A percentile compares a stretch with the other conserved stretches of the same genome.
phyloP scores from a whole-genome alignment of 2,329 filamentous ascomycete species.

The Sporothrix phasma region DNA sequence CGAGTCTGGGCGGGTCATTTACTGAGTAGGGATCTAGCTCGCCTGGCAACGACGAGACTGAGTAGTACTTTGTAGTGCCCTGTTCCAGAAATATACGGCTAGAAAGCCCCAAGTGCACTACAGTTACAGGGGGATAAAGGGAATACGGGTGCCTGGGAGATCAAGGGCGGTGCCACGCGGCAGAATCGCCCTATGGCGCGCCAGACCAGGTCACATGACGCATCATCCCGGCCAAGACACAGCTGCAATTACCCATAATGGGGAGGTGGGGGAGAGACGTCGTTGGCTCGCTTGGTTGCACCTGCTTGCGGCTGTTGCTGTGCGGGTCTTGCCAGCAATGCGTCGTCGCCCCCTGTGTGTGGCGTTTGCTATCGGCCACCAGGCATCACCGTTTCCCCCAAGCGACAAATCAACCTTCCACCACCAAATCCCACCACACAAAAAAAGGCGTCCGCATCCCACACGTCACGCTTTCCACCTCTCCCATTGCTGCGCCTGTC shows the following conservation, averaged over 20 bases:
- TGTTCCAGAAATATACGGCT: background rate
- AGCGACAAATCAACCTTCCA: background rate
- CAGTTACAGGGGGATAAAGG: background rate
- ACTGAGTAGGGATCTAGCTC: no score
- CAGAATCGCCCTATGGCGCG: slow-evolving; percentile 5
- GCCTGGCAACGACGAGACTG: no score
- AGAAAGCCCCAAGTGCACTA: background rate
- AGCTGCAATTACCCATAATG: background rate
- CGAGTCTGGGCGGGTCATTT: no score
- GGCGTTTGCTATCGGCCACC: slow-evolving; percentile 7
- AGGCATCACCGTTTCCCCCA: slow-evolving; percentile 12
- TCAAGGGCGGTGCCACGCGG: slow-evolving; percentile 2
- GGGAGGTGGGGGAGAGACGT: background rate
- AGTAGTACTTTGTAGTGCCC: no score
- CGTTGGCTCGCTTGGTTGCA: background rate
- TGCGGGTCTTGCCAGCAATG: background rate
- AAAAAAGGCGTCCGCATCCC: background rate
- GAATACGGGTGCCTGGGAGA: slow-evolving; percentile 1
- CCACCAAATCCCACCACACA: background rate
- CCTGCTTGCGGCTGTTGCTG: slow-evolving; percentile 2
- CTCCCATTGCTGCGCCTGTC: background rate
- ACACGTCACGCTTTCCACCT: background rate
- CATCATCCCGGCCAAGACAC: slow-evolving; percentile 11
- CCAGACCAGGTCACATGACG: slow-evolving; percentile 14
- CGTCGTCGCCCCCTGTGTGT: background rate